Evolutionary conservation across 495 filamentous ascomycete species (phyloP).

Genomic region (Terfezia claveryi): DNA sequence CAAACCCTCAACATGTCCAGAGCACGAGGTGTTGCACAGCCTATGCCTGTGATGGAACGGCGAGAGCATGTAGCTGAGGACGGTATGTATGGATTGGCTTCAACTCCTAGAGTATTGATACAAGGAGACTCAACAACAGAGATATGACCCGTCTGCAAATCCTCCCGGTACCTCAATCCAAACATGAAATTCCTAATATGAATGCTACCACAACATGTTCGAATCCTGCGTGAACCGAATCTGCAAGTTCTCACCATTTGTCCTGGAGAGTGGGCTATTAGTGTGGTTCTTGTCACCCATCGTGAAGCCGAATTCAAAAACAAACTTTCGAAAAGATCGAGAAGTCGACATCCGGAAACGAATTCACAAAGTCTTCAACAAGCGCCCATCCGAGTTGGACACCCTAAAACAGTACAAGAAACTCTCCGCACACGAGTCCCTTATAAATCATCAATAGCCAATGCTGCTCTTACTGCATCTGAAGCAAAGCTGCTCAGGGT

Average conservation of each 20-base stretch:
- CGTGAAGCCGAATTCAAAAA: slow-evolving; percentile 63
- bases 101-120: no score
- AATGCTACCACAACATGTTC: slow-evolving; percentile 99
- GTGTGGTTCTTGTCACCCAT: no score
- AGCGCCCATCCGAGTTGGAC: slow-evolving; percentile 73
- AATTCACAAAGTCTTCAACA: slow-evolving; percentile 68
- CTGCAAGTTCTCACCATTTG: slow-evolving; percentile 17
- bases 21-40: background rate
- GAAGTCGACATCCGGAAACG: slow-evolving; percentile 79
- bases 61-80: background rate
- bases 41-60: background rate
- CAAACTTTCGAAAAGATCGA: slow-evolving; percentile 90
- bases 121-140: slow-evolving; percentile 8
- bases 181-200: slow-evolving; percentile 87
- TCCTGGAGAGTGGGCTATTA: no score
- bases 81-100: background rate
- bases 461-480: slow-evolving; percentile 29
- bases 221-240: slow-evolving; percentile 81
- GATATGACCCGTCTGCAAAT: slow-evolving; percentile 92
- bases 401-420: slow-evolving; percentile 60
- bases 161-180: slow-evolving; percentile 77
- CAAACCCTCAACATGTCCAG: no score
- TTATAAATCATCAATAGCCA: slow-evolving; percentile 38
- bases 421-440: slow-evolving; percentile 42
- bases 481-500: slow-evolving; percentile 30